Conservation (phyloP, 768 basidiomycete species). For the Paxillus rubicundulus region DNA sequence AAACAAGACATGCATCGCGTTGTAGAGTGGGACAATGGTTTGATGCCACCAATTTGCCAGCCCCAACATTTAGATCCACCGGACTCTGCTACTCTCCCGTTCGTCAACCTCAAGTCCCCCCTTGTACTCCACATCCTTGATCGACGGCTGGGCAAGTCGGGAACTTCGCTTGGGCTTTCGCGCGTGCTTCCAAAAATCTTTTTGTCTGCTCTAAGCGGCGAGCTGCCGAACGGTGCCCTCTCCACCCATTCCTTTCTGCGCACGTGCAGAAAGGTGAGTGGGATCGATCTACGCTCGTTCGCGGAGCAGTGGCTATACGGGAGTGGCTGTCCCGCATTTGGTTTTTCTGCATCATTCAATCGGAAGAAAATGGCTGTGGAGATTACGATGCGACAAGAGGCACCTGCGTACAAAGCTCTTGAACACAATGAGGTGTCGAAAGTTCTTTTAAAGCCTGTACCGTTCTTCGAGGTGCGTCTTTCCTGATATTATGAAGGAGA, state of each 20-base stretch:
- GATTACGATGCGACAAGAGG: constrained; percentile 88
- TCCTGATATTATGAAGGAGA: neutral
- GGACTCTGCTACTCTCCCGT: constrained; percentile 72
- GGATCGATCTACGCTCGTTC: constrained; percentile 85
- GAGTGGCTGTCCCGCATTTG: constrained; percentile 91
- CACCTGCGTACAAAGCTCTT: constrained; percentile 67
- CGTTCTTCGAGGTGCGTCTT: constrained; percentile 76
- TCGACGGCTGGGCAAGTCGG: constrained; percentile 88
- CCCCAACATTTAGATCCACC: constrained; percentile 84
- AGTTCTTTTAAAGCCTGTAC: constrained; percentile 74
- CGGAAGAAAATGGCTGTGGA: constrained; percentile 98
- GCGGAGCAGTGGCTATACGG: constrained; percentile 99
- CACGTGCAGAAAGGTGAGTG: constrained; percentile 90
- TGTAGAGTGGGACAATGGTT: constrained; percentile 80
- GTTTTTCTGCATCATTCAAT: constrained; percentile 89
- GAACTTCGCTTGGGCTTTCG: constrained; percentile 90
- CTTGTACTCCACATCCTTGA: constrained; percentile 97
- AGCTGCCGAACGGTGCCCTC: constrained; percentile 78
- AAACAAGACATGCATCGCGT: constrained; percentile 97
- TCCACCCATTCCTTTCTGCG: constrained; percentile 90
- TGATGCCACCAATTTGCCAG: constrained; percentile 91
- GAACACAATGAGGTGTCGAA: constrained; percentile 69
- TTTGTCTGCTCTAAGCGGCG: constrained; percentile 89
- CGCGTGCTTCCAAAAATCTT: constrained; percentile 95
- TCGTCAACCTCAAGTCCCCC: constrained; percentile 93